Base-by-base conservation (phyloP, 2,329 filamentous ascomycete genomes). In the Drechslera avenae region DNA sequence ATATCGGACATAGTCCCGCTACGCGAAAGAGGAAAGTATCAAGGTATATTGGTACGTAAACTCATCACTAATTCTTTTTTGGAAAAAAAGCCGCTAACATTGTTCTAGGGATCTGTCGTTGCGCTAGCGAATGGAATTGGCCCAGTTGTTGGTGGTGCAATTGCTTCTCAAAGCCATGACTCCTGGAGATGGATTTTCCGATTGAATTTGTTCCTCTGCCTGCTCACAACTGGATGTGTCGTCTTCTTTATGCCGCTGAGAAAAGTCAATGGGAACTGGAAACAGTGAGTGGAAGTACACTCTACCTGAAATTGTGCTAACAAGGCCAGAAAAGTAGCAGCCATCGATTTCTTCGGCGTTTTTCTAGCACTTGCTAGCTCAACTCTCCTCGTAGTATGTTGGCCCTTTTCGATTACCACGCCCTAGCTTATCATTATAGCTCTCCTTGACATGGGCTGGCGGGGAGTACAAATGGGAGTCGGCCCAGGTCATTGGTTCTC, bases 321-420 rank as follows among this genome's bases (percentile, higher is more conserved):
- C 4, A n/a, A 10, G 2, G 14, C 5, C 17, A 63, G 60, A 7
- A 63, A 63, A 44, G 5, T 60, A 21, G 49, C 50, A 17, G 60
- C 79, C 35, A 84, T 88, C 44, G 85, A 88, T 66, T 85, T 81
- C 56, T 78, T 75, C 28, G 86, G 86, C 1, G 73, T 83, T 1
- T 54, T 85, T 8, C 75, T 80, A 2, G 81, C 80, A 3, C 82
- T 83, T 0, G 71, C 80, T n/a, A 60, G 63, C 0, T 79, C 79
- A 9, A 82, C 79, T 0, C 79, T 86, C 26, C 80, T 87, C 5
- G 76, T 87, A n/a, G 63, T 88, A 52, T n/a, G 56, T 41, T 35
- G 3, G 4, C 7, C 23, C 17, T 2, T 2, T 13, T 14, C 14
- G 12, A 17, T 4, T 10, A 19, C n/a, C 5, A 13, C 34, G 8